These are phyloP conservation scores for Tilletia walkeri DNA, from an alignment of 1,284 basidiomycete species.

Conservation along the genomic window DNA sequence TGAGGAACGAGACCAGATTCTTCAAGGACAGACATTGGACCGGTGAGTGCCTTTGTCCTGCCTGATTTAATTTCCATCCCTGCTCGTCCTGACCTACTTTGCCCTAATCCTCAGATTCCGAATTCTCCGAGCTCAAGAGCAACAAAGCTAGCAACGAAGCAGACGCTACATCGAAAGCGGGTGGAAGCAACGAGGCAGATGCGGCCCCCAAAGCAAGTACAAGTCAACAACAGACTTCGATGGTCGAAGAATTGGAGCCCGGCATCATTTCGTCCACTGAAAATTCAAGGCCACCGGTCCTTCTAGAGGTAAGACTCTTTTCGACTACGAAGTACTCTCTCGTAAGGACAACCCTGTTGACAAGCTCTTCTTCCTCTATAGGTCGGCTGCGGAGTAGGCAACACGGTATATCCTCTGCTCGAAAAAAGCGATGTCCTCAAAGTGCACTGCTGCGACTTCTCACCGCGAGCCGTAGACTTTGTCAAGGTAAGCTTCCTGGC, in stretches of 20 bases:
- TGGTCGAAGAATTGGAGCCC: neutral
- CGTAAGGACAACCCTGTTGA: neutral
- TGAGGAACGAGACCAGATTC: slow-evolving; percentile 47
- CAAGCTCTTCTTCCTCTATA: neutral
- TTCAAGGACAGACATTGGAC: slow-evolving; percentile 58
- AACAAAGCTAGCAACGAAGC: neutral
- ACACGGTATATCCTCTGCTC: slow-evolving; percentile 50
- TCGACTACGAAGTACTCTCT: neutral
- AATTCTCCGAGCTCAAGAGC: slow-evolving; percentile 11
- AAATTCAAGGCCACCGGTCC: slow-evolving; percentile 24
- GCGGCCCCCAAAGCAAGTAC: neutral
- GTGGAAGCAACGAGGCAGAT: slow-evolving; percentile 8
- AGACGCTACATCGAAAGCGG: too few relatives aligned
- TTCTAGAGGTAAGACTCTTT: slow-evolving; percentile 34
- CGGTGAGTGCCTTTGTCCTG: neutral
- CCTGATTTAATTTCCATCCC: neutral
- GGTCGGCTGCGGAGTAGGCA: slow-evolving; percentile 54
- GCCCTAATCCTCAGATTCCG: neutral
- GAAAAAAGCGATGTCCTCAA: slow-evolving; percentile 33
- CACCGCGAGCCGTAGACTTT: slow-evolving; percentile 45
- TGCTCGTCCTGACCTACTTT: neutral
- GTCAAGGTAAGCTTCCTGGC: slow-evolving; percentile 29
- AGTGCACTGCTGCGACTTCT: slow-evolving; percentile 55
- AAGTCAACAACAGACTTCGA: neutral
- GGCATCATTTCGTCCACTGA: neutral